Base-by-base conservation (phyloP, 495 filamentous ascomycete genomes). In the Penicillium coprophilum region DNA sequence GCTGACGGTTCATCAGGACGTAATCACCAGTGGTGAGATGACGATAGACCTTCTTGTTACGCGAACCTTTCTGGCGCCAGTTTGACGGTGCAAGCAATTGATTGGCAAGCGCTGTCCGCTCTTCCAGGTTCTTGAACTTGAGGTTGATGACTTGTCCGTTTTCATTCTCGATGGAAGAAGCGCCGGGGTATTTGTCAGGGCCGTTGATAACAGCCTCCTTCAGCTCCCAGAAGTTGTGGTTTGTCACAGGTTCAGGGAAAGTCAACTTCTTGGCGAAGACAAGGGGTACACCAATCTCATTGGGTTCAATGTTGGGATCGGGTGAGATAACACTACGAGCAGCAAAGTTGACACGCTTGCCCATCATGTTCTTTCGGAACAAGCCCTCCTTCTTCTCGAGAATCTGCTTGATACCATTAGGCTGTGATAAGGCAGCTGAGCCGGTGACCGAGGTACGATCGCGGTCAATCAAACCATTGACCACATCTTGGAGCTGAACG, bases 361-460 rank as follows among this genome's bases (percentile, higher is more conserved):
- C 95, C 95, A 99, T 99, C 93, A 99, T 97, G 76, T 99, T 96
- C 81, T 93, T 97, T 62, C 95, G 81, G 79, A 99, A 97, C 46
- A 99, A 75, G 45, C 95, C 95, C 66, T 99, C 95, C 73, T 99
- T 99, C 81, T 97, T 97, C 73, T 99, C 95, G 15, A 99, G 81
- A 64, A 91, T 88, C 66, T 99, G 95, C 73, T 97, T 99, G 71
- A 99, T 95, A 55, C 95, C 95, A 39, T 73, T 77, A 3, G 77
- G 66, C 28, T 71, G 59, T 4, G 60, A 52, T 5, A 66, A 64
- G 4, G 69, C 64, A 8, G 90, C 90, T 4, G 80, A 73, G 9
- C 92, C 92, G 40, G 85, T 83, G 11, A 91, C 76, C 12, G 90
- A 87, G 68, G 90, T 96, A 58, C 89, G 85, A 64, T 96, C 85